Base-by-base conservation (phyloP, 2,329 filamentous ascomycete species). In the Diplodia seriata region DNA sequence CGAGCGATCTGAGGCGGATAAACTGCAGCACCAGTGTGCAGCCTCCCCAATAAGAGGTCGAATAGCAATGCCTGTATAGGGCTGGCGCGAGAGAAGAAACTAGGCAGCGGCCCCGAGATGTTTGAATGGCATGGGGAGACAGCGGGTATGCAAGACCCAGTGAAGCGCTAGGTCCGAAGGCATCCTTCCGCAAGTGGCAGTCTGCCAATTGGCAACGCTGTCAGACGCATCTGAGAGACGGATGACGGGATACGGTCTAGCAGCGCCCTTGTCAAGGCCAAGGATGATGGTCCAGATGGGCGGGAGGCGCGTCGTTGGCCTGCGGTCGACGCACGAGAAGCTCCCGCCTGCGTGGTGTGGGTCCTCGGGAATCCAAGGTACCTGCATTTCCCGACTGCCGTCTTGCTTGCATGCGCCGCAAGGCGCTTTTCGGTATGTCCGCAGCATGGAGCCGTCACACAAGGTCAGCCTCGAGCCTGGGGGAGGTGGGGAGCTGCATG, bases 331-430 rank as follows among this genome's bases (percentile, higher is more conserved):
- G 50, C 50, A 65, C 55, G 50, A 65, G 36, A 65, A 65, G 62
- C 62, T 55, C 51, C 51, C 62, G 59, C 14, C 59, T 63, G 47
- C 31, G 31, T 29, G n/a, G 59, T 40, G 40, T 62, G 14, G 57
- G 49, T 62, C 57, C 57, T n/a, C 36, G 38, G 40, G 57, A 62
- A 47, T 29, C 57, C 26, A 18, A 62, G 59, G 59, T 63, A 63
- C 59, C 59, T 63, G 59, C 59, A 51, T 63, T 63, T 63, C 29
- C 47, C 50, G 33, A 47, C 43, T 63, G 47, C 59, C 59, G 59
- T 63, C 59, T 51, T 51, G 47, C 59, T 29, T 38, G 59, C 47
- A 63, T 63, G 59, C 47, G 31, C 59, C 59, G 29, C 47, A 51
- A 53, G 59, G 59, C 59, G 50, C 59, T 53, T 31, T 31, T 63